Conservation (phyloP, 2,329 filamentous ascomycete species). For the Calycina herbarum region DNA sequence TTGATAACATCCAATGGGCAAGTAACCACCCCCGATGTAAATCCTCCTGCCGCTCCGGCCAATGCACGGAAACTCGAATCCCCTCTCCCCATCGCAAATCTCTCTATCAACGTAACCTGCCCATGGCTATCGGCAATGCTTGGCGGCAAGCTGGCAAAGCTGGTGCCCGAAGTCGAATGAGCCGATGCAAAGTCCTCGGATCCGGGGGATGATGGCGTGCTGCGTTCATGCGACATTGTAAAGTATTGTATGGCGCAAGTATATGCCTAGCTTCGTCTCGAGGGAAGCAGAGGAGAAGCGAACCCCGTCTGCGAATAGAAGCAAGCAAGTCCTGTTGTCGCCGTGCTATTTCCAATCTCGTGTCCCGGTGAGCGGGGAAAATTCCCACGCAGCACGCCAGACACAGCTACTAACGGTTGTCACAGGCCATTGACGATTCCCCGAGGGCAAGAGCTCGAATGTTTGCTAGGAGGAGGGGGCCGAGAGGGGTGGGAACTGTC, state of each 20-base stretch:
- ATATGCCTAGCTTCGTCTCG: slow-evolving; percentile 41
- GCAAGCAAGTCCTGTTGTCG: slow-evolving; percentile 25
- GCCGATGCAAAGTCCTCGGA: slow-evolving; percentile 32
- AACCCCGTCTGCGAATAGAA: slow-evolving; percentile 24
- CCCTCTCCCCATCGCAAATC: slow-evolving; percentile 56
- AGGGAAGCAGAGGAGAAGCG: slow-evolving; percentile 42
- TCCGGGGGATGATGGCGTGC: slow-evolving; percentile 38
- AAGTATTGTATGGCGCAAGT: slow-evolving; percentile 39
- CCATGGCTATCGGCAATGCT: slow-evolving; percentile 24
- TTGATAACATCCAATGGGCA: slow-evolving; percentile 99
- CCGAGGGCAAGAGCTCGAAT: slow-evolving; percentile 11
- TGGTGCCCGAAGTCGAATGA: slow-evolving; percentile 26
- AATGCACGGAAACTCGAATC: slow-evolving; percentile 76
- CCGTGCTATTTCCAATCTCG: slow-evolving; percentile 35
- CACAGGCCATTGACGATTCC: slow-evolving; percentile 55
- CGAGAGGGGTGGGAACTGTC: slow-evolving; percentile 7
- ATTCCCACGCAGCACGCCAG: slow-evolving; percentile 59
- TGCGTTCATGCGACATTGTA: slow-evolving; percentile 47
- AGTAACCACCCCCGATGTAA: slow-evolving; percentile 90
- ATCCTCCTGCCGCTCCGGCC: slow-evolving; percentile 83
- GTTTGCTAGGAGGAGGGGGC: neutral
- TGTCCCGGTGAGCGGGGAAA: slow-evolving; percentile 57
- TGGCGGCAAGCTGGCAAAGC: slow-evolving; percentile 15
- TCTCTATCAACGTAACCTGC: slow-evolving; percentile 49
- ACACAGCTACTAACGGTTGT: slow-evolving; percentile 53